Evolutionary conservation across 2,329 filamentous ascomycete species (phyloP).

Genomic region (Ilyonectria sp.): DNA sequence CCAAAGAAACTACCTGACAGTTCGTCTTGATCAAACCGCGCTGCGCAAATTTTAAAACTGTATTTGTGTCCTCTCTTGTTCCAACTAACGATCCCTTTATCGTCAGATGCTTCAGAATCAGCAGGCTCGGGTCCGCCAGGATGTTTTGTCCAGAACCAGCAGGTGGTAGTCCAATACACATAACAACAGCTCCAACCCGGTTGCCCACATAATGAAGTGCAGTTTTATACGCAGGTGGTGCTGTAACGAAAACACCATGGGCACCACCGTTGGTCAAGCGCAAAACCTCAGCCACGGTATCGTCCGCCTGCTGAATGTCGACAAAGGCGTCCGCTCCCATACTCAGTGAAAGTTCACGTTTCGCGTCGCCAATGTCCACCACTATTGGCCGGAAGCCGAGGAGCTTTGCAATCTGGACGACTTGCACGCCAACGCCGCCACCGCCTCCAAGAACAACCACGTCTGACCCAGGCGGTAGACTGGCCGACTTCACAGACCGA

Average conservation of each 20-base stretch:
- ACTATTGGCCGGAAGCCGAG: slow-evolving; percentile 2
- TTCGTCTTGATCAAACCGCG: not conserved
- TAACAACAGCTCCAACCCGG: slow-evolving; percentile 3
- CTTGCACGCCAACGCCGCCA: slow-evolving; percentile 2
- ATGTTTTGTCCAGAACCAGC: not conserved
- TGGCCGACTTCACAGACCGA: slow-evolving; percentile 4
- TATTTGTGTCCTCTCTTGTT: slow-evolving; percentile 6
- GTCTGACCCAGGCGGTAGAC: slow-evolving; percentile 1
- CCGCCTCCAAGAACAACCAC: slow-evolving; percentile 5
- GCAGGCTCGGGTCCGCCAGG: not conserved
- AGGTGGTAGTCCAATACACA: slow-evolving; percentile 7
- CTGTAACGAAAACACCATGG: slow-evolving; percentile 2
- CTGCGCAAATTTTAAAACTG: not conserved
- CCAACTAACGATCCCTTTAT: slow-evolving; percentile 10
- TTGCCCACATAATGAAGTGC: not conserved
- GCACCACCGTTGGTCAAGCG: not conserved
- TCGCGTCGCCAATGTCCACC: not conserved
- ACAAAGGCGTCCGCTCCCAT: slow-evolving; percentile 8
- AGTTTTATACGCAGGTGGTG: slow-evolving; percentile 4
- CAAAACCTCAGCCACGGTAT: not conserved
- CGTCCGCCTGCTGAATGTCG: not conserved
- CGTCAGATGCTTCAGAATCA: slow-evolving; percentile 3
- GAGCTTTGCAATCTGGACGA: slow-evolving; percentile 1
- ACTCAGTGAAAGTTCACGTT: slow-evolving; percentile 1
- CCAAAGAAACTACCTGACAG: not conserved